Conservation (phyloP, 345 rosid species). For the Populus tremula region DNA sequence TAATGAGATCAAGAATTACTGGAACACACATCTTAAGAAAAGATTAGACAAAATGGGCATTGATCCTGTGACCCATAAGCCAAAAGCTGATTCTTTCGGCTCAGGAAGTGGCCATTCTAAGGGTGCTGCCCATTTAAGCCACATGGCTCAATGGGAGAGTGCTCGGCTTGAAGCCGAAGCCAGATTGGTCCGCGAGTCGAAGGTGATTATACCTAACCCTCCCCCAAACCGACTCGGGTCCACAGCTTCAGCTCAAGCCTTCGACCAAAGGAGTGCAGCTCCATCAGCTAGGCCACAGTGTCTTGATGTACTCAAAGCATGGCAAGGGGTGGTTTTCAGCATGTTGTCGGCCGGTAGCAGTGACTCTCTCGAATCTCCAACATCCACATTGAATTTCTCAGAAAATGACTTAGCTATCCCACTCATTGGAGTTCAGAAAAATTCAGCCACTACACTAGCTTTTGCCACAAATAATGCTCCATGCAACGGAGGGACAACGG, state of each 20-base stretch:
- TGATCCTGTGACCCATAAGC: conserved; percentile 7
- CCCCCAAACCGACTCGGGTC: conserved; percentile 6
- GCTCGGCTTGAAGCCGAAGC: conserved; percentile 39
- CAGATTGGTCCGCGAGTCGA: conserved; percentile 17
- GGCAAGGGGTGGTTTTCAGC: conserved; percentile 38
- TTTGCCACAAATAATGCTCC: not conserved
- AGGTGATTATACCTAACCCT: not conserved
- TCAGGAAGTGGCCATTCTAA: not conserved
- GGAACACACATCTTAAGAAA: conserved; percentile 18
- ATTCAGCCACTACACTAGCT: not conserved
- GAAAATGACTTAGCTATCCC: conserved; percentile 11
- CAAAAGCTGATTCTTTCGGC: conserved; percentile 7
- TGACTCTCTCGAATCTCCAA: conserved; percentile 35
- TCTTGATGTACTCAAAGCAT: conserved; percentile 46
- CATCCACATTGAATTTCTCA: conserved; percentile 26
- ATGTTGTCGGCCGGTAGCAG: conserved; percentile 18
- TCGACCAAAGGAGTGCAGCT: not conserved
- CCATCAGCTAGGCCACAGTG: conserved; percentile 31
- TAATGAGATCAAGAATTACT: conserved; percentile 16
- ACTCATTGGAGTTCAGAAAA: not conserved
- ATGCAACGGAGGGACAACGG: not conserved
- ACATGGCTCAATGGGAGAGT: conserved; percentile 44
- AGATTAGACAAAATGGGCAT: conserved; percentile 16
- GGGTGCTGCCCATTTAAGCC: conserved; percentile 18
- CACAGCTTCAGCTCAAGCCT: not conserved